Percentiles rank a stretch among this genome's conserved stretches.
Evolutionary conservation across 2,329 filamentous ascomycete genomes (phyloP).

Genomic region (Metarhizium rileyi): DNA sequence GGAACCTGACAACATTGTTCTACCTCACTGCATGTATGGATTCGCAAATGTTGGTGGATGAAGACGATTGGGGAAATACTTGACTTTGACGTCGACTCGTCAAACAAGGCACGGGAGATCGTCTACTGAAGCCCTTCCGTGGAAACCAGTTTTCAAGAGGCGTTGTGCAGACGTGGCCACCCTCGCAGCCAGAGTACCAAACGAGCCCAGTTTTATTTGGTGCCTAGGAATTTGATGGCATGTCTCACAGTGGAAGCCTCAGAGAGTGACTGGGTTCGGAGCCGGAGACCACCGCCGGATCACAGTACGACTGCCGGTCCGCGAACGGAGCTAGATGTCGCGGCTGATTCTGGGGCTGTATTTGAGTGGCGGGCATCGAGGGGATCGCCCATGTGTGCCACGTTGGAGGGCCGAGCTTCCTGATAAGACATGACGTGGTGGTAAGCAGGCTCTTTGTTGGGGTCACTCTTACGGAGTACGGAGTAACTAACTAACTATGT

Average conservation of each 20-base stretch:
- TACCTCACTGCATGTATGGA: too few relatives aligned
- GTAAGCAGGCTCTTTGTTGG: too few relatives aligned
- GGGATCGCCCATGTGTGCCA: background rate
- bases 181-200: too few relatives aligned
- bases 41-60: too few relatives aligned
- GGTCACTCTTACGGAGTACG: too few relatives aligned
- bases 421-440: background rate
- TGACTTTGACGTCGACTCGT: too few relatives aligned
- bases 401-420: background rate
- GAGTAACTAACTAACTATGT: too few relatives aligned
- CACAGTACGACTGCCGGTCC: background rate
- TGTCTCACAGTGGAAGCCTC: background rate
- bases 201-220: background rate
- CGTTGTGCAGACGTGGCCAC: too few relatives aligned
- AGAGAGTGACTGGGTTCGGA: background rate
- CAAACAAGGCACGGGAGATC: background rate
- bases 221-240: background rate
- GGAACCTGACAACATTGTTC: too few relatives aligned
- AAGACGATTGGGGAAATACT: too few relatives aligned
- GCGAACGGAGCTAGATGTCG: background rate
- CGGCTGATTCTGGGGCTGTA: background rate
- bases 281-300: background rate
- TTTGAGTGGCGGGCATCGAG: background rate
- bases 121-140: background rate
- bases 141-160: too few relatives aligned